Evolutionary conservation across 2,329 filamentous ascomycete genomes (phyloP), one percentile per base, ranked within the genome.

Genomic region (Leptographium galeiforme): DNA sequence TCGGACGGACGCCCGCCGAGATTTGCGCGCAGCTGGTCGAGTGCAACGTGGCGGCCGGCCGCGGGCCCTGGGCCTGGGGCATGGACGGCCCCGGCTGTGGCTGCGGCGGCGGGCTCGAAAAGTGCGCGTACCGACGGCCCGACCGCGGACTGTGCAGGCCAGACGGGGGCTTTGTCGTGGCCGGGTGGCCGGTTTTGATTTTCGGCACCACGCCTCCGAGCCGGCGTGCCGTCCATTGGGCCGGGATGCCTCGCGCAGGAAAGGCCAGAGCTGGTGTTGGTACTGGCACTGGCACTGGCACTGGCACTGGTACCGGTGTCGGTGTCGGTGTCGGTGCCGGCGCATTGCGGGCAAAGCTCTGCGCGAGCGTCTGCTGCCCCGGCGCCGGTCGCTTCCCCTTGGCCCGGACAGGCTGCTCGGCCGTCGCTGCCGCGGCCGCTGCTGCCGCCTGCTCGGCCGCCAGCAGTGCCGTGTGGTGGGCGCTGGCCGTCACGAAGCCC

Each of bases 401-500:
- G 5, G 13, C 50, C 52, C 25, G 25, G 25, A 25, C 25, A 5
- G n/a, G 48, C 18, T 25, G 7, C 30, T 18, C 11, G 6, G 30
- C 47, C 34, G 50, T 14, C 33, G 36, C 33, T 8, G 43, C 14
- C 1, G 47, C 10, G 10, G 8, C 19, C 5, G 50, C 43, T n/a
- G 13, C 40, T 8, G 43, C 50, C 7, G 18, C 59, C 16, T 63
- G 59, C 30, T 67, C 66, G 33, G 70, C 65, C 0, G 65, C 65
- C 32, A 63, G 55, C 18, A 74, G 62, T 10, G 63, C 67, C 2
- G 68, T 66, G 51, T 73, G 74, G 58, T 83, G 79, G 19, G 75
- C 69, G 11, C 74, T 73, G 2, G 81, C 79, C 11, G 78, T 78
- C n/a, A 78, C 79, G 58, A 87, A 87, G 0, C 78, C 81, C 0